Base-by-base conservation (phyloP, 441 rosid genomes). In the Iberis amara region DNA sequence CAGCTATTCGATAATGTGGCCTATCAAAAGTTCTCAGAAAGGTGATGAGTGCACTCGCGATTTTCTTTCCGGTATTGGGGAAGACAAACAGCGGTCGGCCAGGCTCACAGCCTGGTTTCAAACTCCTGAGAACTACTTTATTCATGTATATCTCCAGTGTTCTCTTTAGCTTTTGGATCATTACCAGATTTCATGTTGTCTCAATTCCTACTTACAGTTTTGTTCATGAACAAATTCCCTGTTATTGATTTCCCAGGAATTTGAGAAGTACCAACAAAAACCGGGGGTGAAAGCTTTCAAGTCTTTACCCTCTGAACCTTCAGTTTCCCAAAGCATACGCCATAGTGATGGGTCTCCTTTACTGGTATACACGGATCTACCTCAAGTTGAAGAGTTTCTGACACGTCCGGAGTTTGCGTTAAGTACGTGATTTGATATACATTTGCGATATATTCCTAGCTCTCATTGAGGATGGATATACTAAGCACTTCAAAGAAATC, bases 1-100 rank as follows among this genome's bases (percentile, higher is more conserved):
- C 83, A 91, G 98, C 77, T 87, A 71, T 69, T 83, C 95, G 23
- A 68, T 91, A 72, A 68, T 85, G 54, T 91, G 98, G 98, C 91
- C 96, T 39, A 76, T 73, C 30, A 74, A 69, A 68, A 58, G 66
- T 70, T 65, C 73, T 67, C 68, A 67, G 39, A 57, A 72, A 73
- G 82, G 83, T 42, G 86, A 85, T 23, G 96, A 91, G 71, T 82
- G 96, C 76, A 79, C 79, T 52, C 88, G 91, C 55, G 95, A 91
- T 80, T 91, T 74, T 65, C 84, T 88, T 36, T 68, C 65, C 68
- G 96, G 96, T 59, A 82, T 91, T 60, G 87, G 87, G 14, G 96
- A 91, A 73, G 95, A 82, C 65, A 85, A 83, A 66, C 98, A 88
- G 33, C 87, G 91, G 23, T 91, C 98, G 51, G 83, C 95, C 48